phyloP scores from a whole-genome alignment of 1,284 basidiomycete species.

The Singerocomus rubriflavus region DNA sequence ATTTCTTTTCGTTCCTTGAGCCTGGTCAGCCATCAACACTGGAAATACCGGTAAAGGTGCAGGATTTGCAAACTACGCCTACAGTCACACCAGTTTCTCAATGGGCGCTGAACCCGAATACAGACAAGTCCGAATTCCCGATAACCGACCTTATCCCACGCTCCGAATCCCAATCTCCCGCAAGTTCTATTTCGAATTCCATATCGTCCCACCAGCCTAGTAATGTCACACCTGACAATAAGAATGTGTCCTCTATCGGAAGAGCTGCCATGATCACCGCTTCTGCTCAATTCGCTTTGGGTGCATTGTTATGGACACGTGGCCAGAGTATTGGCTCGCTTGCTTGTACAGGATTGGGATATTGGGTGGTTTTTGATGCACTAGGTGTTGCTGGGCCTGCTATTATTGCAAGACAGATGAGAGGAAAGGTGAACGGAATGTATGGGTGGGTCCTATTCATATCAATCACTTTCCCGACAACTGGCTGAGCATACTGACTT shows the following conservation, averaged over 20 bases:
- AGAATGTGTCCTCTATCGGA: conserved; percentile 19
- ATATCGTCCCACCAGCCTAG: conserved; percentile 3
- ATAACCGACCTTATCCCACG: conserved; percentile 13
- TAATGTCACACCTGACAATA: background rate
- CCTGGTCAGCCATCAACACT: conserved; percentile 38
- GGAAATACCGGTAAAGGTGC: conserved; percentile 2
- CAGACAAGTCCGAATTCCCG: conserved; percentile 1
- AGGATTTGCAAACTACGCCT: conserved; percentile 20
- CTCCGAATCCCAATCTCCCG: conserved; percentile 27
- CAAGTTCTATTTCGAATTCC: conserved; percentile 8
- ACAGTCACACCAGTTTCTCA: conserved; percentile 25
- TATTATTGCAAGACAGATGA: conserved; percentile 26
- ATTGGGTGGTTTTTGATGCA: conserved; percentile 95
- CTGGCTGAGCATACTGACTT: background rate
- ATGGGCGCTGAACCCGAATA: conserved; percentile 19
- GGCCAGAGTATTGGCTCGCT: conserved; percentile 90
- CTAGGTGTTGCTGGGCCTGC: conserved; percentile 64
- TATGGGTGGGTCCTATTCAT: conserved; percentile 23
- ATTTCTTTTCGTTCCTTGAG: conserved; percentile 87
- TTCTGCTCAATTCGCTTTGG: conserved; percentile 53
- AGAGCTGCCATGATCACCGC: conserved; percentile 30
- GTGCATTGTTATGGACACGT: conserved; percentile 81
- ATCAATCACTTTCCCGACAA: background rate
- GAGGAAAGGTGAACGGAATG: conserved; percentile 25
- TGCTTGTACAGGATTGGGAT: conserved; percentile 87